Evolutionary conservation across 306 rosid species (phyloP).

Genomic region (Sechiopsis laciniata): DNA sequence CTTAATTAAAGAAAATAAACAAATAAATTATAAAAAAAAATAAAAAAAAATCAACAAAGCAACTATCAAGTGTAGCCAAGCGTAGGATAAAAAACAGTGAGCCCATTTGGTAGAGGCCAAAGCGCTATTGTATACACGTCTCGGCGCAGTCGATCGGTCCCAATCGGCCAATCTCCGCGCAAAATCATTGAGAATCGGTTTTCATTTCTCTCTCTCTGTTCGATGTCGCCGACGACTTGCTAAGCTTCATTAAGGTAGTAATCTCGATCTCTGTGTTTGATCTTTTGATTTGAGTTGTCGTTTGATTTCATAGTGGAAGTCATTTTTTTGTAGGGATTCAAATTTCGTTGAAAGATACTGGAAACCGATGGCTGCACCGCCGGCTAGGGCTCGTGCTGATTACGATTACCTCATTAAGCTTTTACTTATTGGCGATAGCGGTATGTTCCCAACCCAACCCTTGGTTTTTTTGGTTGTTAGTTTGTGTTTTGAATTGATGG

Average conservation of each 20-base stretch:
- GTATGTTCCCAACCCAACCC: slow-evolving; percentile 30
- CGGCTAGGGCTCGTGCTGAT: slow-evolving; percentile 80
- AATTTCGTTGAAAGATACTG: slow-evolving; percentile 15
- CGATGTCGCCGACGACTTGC: slow-evolving; percentile 22
- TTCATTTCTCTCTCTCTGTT: slow-evolving; percentile 7
- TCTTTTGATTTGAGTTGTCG: slow-evolving; percentile 7
- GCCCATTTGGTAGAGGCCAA: slow-evolving; percentile 1
- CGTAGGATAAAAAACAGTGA: not conserved
- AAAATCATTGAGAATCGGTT: slow-evolving; percentile 15
- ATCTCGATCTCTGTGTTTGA: not conserved
- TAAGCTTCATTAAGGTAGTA: slow-evolving; percentile 15
- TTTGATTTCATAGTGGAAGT: not conserved
- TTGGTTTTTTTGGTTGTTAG: not conserved
- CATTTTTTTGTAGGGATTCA: slow-evolving; percentile 11
- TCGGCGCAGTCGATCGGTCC: slow-evolving; percentile 2
- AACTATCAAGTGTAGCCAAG: not conserved
- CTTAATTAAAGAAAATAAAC: not conserved
- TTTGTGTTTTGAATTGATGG: slow-evolving; percentile 20
- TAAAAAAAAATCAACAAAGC: not conserved
- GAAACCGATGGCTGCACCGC: slow-evolving; percentile 53
- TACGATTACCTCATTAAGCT: slow-evolving; percentile 86
- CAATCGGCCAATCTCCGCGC: slow-evolving; percentile 23
- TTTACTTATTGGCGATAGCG: slow-evolving; percentile 85
- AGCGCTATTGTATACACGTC: slow-evolving; percentile 6
- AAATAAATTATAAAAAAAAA: not conserved